These are phyloP conservation scores for Lyophyllum semitale DNA, from an alignment of 768 basidiomycete species.

Conservation along the genomic window DNA sequence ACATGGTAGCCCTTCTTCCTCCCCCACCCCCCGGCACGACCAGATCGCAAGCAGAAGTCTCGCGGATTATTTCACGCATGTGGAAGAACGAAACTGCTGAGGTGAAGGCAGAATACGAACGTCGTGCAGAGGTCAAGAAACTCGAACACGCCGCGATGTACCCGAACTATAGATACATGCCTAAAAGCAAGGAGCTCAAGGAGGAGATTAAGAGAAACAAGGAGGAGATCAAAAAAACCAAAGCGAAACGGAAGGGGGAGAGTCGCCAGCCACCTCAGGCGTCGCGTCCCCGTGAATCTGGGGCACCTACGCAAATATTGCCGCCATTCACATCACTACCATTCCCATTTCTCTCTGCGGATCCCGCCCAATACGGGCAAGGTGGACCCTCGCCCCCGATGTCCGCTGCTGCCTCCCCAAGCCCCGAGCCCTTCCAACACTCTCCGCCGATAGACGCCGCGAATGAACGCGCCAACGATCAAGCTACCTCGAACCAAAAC, in stretches of 20 bases:
- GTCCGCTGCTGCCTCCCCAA: constrained; percentile 52
- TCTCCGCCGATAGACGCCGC: constrained; percentile 1
- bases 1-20: constrained; percentile 48
- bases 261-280: background rate
- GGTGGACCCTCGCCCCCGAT: constrained; percentile 54
- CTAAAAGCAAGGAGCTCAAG: constrained; percentile 51
- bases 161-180: constrained; percentile 60
- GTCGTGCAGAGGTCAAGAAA: constrained; percentile 53
- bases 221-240: constrained; percentile 27
- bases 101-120: constrained; percentile 53
- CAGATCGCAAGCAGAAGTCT: constrained; percentile 63
- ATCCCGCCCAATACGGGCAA: constrained; percentile 32
- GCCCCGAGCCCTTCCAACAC: constrained; percentile 19
- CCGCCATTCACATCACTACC: constrained; percentile 16
- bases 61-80: constrained; percentile 59
- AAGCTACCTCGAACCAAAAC: background rate
- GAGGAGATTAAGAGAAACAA: constrained; percentile 41
- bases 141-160: constrained; percentile 50
- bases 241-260: constrained; percentile 2
- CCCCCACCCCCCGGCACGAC: constrained; percentile 32
- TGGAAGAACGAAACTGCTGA: constrained; percentile 60
- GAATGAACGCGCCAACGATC: constrained; percentile 3
- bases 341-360: constrained; percentile 18
- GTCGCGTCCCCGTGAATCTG: background rate
- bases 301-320: constrained; percentile 5